Conservation (phyloP, 1,139 yeast species). For the Ogataea hybrid region DNA sequence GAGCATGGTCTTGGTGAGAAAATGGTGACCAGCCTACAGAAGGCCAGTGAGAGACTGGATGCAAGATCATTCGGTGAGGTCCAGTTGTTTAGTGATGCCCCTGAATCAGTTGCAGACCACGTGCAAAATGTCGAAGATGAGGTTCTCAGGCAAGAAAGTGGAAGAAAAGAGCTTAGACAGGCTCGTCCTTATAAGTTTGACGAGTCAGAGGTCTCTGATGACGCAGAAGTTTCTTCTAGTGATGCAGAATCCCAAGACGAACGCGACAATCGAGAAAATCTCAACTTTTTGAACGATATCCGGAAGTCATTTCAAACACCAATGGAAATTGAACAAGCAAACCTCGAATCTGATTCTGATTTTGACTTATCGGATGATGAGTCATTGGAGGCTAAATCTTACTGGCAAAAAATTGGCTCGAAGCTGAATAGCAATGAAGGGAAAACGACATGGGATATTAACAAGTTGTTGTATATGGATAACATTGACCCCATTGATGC, state of each 20-base stretch:
- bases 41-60: slow-evolving; percentile 60
- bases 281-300: no score
- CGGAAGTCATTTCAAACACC: neutral
- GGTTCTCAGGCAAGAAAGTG: neutral
- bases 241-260: no score
- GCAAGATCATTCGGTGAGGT: slow-evolving; percentile 54
- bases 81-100: slow-evolving; percentile 67
- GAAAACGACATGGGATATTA: slow-evolving; percentile 69
- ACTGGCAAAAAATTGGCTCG: slow-evolving; percentile 36
- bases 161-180: neutral
- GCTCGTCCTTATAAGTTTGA: neutral
- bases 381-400: slow-evolving; percentile 28
- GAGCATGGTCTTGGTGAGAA: slow-evolving; percentile 66
- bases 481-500: slow-evolving; percentile 76
- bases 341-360: slow-evolving; percentile 45
- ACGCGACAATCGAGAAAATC: no score
- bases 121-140: slow-evolving; percentile 16
- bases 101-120: slow-evolving; percentile 44
- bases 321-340: slow-evolving; percentile 31
- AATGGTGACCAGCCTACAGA: slow-evolving; percentile 77
- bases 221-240: no score
- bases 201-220: no score
- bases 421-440: slow-evolving; percentile 39
- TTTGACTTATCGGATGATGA: slow-evolving; percentile 35
- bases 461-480: slow-evolving; percentile 74